Base-by-base conservation (phyloP, 306 rosid genomes). In the Castanospermum australe region DNA sequence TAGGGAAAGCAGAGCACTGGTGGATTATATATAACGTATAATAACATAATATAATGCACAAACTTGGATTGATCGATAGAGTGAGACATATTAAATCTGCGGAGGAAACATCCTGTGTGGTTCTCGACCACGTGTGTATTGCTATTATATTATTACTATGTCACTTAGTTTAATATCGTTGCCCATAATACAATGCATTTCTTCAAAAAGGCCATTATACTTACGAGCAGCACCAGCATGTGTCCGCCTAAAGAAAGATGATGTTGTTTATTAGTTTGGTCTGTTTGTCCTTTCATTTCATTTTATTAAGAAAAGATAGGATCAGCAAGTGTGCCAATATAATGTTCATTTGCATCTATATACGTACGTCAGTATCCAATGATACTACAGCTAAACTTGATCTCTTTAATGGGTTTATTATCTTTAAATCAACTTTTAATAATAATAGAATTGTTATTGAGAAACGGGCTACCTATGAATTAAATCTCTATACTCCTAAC, bases 101-200 rank as follows among this genome's bases (percentile, higher is more conserved):
- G n/a, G 20, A 77, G 45, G 82, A 82, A 82, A 79, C 71, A 69
- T 79, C 82, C 79, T 78, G 70, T 73, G 38, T 33, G 44, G 25
- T 78, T 76, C 81, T 67, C 44, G 41, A 8, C 18, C 81, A 50
- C 55, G 73, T 76, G 81, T 45, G 7, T 64, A 15, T 33, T 70
- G 59, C 62, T 30, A 59, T 9, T 15, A 11, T 30, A 35, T 28
- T 21, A 21, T 1, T 33, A 35, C 30, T 35, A 15, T 13, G 8
- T 22, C 21, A n/a, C 42, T 35, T 30, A 45, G 0, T 59, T 45
- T 17, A 44, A 47, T 1, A 3, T n/a, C n/a, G 20, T 25, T 2
- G 32, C 59, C 45, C 61, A 42, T 59, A 22, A 75, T 61, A 33
- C 36, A 5, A 60, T 42, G 71, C 60, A 13, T 18, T 22, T 39